Evolutionary conservation across 169 alveolate species (phyloP), one percentile per base, ranked within the genome.

Genomic region (Cryptosporidium xiaoi): DNA sequence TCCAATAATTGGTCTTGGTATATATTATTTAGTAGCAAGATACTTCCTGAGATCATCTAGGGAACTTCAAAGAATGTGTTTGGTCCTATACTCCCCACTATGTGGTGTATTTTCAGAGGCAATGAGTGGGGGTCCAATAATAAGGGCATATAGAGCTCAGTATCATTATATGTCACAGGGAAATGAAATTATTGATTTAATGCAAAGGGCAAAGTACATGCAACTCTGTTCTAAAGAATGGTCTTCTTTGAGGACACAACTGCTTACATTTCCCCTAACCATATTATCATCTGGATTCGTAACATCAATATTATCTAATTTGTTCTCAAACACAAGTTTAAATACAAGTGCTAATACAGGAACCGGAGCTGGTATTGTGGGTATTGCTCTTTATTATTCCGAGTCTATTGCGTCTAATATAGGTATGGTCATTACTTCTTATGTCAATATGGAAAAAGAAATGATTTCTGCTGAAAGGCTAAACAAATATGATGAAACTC

Each of bases 401-500:
- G 91, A 84, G 29, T 83, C 93, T 3, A 64, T 90, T 34, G 91
- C 93, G 18, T 69, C 91, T 6, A 69, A 87, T n/a, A 83, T 90
- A 33, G 85, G 93, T 16, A 64, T 85, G 29, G 66, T 82, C 34
- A 71, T 90, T 1, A 65, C 64, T 20, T 83, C 90, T 27, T 69
- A 65, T 27, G 84, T 89, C 2, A 64, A 82, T 62, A 65, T 84
- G 83, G 93, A 90, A 64, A 90, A 82, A 27, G 91, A 90, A 36
- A 90, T 90, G 93, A 82, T 90, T 36, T 90, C 93, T 3, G 91
- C 84, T 3, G 93, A 90, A 48, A 64, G 93, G 2, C 53, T 90
- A 12, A 84, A 90, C 31, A 68, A 77, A 31, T 77, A 60, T 31
- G 60, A 77, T 18, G 87, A 77, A 51, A 62, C 51, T 16, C 29